Evolutionary conservation across 1,139 yeast species (phyloP).

Genomic region (Scheffersomyces stambukii): DNA sequence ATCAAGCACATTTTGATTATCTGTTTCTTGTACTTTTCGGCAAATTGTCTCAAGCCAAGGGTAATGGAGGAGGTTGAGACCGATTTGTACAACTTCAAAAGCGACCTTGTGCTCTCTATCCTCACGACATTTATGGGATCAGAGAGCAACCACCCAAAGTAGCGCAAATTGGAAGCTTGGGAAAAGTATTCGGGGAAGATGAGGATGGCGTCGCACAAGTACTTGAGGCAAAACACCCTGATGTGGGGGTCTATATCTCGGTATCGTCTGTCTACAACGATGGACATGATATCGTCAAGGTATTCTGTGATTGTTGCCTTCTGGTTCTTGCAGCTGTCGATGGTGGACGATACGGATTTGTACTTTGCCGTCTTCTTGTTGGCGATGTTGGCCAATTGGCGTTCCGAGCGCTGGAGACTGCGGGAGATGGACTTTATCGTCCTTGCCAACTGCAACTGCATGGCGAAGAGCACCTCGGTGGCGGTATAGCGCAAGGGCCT

Average conservation of each 20-base stretch:
- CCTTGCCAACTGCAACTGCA: constrained; percentile 59
- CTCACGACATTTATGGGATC: constrained; percentile 65
- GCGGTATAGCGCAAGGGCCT: constrained; percentile 72
- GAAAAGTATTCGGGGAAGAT: constrained; percentile 66
- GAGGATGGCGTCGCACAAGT: constrained; percentile 68
- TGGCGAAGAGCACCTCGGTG: constrained; percentile 53
- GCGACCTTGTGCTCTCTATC: constrained; percentile 55
- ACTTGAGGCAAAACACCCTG: constrained; percentile 62
- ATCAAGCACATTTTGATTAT: constrained; percentile 52
- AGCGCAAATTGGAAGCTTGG: constrained; percentile 65
- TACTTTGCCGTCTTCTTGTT: constrained; percentile 26
- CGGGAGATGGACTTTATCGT: constrained; percentile 41
- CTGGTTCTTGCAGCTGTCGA: constrained; percentile 48
- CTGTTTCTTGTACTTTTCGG: constrained; percentile 64
- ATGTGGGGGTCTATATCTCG: constrained; percentile 75
- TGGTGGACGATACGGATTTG: constrained; percentile 42
- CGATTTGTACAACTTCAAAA: constrained; percentile 47
- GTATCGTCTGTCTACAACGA: constrained; percentile 72
- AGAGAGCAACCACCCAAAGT: constrained; percentile 80
- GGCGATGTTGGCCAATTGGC: constrained; percentile 31
- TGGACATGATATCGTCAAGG: constrained; percentile 61
- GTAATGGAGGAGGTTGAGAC: constrained; percentile 14
- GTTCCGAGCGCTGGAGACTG: constrained; percentile 41
- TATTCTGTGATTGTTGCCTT: constrained; percentile 51
- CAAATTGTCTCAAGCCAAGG: constrained; percentile 52